phyloP scores from a whole-genome alignment of 768 basidiomycete genomes.

The Boletales sp. region DNA sequence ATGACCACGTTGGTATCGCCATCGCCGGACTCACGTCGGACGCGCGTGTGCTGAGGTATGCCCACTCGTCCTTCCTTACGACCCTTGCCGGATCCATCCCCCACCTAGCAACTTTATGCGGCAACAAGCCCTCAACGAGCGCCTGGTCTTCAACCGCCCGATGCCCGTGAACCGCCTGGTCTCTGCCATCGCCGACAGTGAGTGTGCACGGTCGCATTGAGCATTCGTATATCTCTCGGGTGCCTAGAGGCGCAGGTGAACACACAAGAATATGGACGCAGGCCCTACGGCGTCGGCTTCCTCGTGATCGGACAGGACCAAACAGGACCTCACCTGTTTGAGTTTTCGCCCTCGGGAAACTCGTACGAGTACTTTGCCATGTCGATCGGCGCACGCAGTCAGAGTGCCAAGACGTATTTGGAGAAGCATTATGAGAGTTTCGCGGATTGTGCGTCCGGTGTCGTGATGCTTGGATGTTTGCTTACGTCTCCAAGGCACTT shows the following conservation, averaged over 20 bases:
- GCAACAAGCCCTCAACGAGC: constrained; percentile 93
- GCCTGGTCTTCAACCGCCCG: constrained; percentile 94
- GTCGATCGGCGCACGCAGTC: constrained; percentile 96
- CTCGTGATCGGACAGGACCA: constrained; percentile 96
- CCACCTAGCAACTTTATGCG: constrained; percentile 91
- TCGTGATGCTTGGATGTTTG: no score
- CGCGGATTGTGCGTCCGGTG: constrained; percentile 60
- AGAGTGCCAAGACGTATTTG: constrained; percentile 97
- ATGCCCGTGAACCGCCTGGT: constrained; percentile 94
- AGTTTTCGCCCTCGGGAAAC: constrained; percentile 96
- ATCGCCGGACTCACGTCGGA: constrained; percentile 99
- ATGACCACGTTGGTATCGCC: constrained; percentile 98
- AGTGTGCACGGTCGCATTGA: constrained; percentile 30
- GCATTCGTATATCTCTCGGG: background rate
- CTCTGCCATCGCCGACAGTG: constrained; percentile 91
- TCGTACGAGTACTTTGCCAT: constrained; percentile 98
- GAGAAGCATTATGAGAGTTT: constrained; percentile 93
- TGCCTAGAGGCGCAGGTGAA: constrained; percentile 91
- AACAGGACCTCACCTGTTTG: constrained; percentile 95
- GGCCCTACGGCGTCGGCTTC: constrained; percentile 98
- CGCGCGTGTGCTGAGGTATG: constrained; percentile 90
- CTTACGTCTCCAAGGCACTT: constrained; percentile 48
- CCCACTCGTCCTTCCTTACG: background rate
- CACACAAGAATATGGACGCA: constrained; percentile 95
- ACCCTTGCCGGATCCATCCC: background rate